phyloP scores from a whole-genome alignment of 768 basidiomycete genomes.

The Piloderma croceum region DNA sequence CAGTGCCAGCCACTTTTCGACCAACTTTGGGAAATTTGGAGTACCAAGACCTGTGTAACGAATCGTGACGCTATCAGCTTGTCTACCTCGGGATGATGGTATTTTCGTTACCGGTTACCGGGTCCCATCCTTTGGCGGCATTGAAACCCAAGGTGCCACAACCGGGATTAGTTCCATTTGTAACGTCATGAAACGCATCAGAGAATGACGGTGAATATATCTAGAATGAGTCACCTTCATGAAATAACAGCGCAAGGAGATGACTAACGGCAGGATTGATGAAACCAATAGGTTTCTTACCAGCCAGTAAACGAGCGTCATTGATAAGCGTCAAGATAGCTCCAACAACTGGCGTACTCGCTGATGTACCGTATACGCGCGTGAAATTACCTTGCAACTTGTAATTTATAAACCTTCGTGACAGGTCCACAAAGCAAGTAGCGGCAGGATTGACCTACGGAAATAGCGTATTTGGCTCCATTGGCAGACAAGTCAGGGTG shows the following conservation, averaged over 20 bases:
- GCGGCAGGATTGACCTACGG: conserved; percentile 18
- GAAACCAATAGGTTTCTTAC: conserved; percentile 25
- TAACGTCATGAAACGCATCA: conserved; percentile 46
- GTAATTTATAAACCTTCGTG: background rate
- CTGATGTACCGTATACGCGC: conserved; percentile 31
- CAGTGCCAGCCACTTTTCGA: conserved; percentile 29
- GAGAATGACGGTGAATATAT: conserved; percentile 39
- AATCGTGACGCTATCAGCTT: too few relatives aligned
- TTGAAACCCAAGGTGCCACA: conserved; percentile 38
- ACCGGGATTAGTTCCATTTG: conserved; percentile 38
- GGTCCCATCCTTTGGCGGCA: conserved; percentile 33
- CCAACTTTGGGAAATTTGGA: conserved; percentile 32
- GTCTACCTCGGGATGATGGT: conserved; percentile 2
- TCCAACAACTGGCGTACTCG: conserved; percentile 16
- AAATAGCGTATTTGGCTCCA: conserved; percentile 41
- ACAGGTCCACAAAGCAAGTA: background rate
- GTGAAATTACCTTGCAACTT: conserved; percentile 34
- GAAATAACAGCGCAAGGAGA: background rate
- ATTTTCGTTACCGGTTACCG: conserved; percentile 24
- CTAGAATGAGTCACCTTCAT: conserved; percentile 16
- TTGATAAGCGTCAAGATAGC: conserved; percentile 20
- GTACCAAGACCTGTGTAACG: conserved; percentile 52
- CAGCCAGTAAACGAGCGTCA: conserved; percentile 22
- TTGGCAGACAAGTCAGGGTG: conserved; percentile 29
- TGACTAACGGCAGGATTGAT: conserved; percentile 22